Evolutionary conservation across 352 stramenopile species (phyloP).

Genomic region (Phytophthora tubulina): DNA sequence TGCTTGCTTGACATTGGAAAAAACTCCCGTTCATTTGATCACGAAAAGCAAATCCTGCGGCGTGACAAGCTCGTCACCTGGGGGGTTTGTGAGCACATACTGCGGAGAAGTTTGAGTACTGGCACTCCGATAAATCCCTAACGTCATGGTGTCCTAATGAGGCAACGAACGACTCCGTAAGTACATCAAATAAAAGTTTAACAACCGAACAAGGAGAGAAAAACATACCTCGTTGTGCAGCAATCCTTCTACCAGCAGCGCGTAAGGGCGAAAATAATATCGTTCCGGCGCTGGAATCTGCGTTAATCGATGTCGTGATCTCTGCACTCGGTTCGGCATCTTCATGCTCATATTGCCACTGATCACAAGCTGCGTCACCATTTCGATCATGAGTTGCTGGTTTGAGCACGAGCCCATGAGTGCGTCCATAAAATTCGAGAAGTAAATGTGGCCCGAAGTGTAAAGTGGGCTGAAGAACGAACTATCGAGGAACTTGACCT

Average conservation of each 20-base stretch:
- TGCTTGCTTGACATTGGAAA: not conserved
- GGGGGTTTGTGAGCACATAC: constrained; percentile 74
- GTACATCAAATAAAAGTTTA: not conserved
- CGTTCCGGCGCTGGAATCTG: constrained; percentile 65
- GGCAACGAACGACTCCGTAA: constrained; percentile 20
- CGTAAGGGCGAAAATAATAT: constrained; percentile 72
- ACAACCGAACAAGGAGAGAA: not conserved
- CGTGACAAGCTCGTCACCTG: constrained; percentile 65
- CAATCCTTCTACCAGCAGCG: constrained; percentile 61
- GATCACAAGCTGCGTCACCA: constrained; percentile 72
- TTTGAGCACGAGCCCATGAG: constrained; percentile 70
- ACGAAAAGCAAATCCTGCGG: constrained; percentile 76
- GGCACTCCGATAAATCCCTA: constrained; percentile 62
- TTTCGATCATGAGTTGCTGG: constrained; percentile 69
- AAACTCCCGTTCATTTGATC: constrained; percentile 51
- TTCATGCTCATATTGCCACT: constrained; percentile 64
- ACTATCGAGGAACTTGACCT: constrained; percentile 66
- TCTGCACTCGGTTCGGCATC: constrained; percentile 56
- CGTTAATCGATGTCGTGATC: constrained; percentile 52
- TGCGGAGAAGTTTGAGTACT: constrained; percentile 52
- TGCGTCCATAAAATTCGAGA: constrained; percentile 79
- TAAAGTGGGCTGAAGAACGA: constrained; percentile 69
- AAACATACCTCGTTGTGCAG: constrained; percentile 63
- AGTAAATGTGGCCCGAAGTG: constrained; percentile 72
- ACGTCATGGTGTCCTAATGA: constrained; percentile 59